Percentiles rank a stretch among this genome's conserved stretches.
Conservation (phyloP, 305 asterid genomes). For the Solanum aculeatissimum region DNA sequence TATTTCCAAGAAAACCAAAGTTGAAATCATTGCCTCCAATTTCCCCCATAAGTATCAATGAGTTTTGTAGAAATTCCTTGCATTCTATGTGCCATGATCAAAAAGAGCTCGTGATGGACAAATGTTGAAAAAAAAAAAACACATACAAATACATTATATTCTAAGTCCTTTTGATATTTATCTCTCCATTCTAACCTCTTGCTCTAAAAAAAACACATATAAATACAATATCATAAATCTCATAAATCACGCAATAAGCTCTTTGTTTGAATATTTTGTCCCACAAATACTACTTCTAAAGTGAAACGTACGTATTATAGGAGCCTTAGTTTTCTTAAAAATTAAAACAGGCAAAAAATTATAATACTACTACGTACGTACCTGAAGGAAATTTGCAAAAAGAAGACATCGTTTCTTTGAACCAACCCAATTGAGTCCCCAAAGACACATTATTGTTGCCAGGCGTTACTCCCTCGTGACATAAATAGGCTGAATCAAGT, state of each 20-base stretch:
- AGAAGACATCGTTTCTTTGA: slow-evolving; percentile 21
- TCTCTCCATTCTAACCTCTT: too few species aligned
- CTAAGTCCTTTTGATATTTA: neutral
- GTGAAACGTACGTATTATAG: neutral
- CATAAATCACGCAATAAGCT: too few species aligned
- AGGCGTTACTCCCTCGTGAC: slow-evolving; percentile 17
- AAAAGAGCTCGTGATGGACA: neutral
- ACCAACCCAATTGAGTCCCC: neutral
- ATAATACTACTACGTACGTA: neutral
- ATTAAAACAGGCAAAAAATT: neutral
- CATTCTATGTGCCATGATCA: slow-evolving; percentile 12
- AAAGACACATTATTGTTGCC: neutral
- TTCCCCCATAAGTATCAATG: slow-evolving; percentile 35
- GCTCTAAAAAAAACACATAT: too few species aligned
- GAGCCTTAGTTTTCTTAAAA: neutral
- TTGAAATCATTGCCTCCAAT: slow-evolving; percentile 48
- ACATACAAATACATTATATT: neutral
- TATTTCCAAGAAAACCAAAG: slow-evolving; percentile 13
- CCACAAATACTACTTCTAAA: too few species aligned
- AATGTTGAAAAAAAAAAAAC: neutral
- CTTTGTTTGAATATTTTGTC: too few species aligned
- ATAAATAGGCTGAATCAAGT: slow-evolving; percentile 13
- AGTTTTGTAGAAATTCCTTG: neutral
- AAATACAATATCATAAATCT: too few species aligned
- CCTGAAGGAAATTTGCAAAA: slow-evolving; percentile 12